Percentiles rank a stretch among this genome's conserved stretches.
Conservation (phyloP, 2,329 filamentous ascomycete species). For the Lecanoromycetidae sp. region DNA sequence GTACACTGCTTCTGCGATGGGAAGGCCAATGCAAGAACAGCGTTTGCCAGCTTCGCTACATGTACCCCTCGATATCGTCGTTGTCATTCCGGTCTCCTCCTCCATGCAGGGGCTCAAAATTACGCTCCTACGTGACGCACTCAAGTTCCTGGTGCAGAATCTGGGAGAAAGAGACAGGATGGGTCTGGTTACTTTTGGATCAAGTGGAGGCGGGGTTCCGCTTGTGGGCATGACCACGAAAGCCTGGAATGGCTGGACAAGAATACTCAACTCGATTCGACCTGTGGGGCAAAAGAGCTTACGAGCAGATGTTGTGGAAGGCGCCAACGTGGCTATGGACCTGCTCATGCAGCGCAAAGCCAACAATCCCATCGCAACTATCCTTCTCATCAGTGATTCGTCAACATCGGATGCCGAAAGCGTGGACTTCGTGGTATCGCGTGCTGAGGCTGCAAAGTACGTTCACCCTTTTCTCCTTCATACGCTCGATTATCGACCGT, state of each 20-base stretch:
- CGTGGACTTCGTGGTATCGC: constrained; percentile 92
- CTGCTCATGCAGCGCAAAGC: constrained; percentile 94
- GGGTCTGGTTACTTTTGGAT: constrained; percentile 94
- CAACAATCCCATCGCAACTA: constrained; percentile 87
- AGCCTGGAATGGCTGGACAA: constrained; percentile 81
- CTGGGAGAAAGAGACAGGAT: constrained; percentile 90
- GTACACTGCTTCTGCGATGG: constrained; percentile 59
- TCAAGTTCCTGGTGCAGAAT: constrained; percentile 81
- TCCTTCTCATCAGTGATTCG: constrained; percentile 93
- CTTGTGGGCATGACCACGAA: constrained; percentile 98
- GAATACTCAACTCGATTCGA: constrained; percentile 73
- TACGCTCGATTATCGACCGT: constrained; percentile 2
- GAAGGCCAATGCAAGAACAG: constrained; percentile 25
- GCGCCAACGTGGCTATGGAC: constrained; percentile 97
- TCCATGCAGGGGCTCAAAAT: constrained; percentile 99
- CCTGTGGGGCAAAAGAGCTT: constrained; percentile 95
- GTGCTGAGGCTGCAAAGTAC: constrained; percentile 92
- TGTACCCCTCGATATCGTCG: constrained; percentile 86
- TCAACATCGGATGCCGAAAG: constrained; percentile 89
- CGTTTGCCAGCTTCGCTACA: constrained; percentile 49
- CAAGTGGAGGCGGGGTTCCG: constrained; percentile 81
- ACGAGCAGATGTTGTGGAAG: constrained; percentile 91
- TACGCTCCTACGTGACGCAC: constrained; percentile 77
- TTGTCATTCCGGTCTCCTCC: constrained; percentile 92
- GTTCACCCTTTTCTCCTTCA: constrained; percentile 25